phyloP scores from a whole-genome alignment of 2,329 filamentous ascomycete species.

The Curvularia hawaiiensis region DNA sequence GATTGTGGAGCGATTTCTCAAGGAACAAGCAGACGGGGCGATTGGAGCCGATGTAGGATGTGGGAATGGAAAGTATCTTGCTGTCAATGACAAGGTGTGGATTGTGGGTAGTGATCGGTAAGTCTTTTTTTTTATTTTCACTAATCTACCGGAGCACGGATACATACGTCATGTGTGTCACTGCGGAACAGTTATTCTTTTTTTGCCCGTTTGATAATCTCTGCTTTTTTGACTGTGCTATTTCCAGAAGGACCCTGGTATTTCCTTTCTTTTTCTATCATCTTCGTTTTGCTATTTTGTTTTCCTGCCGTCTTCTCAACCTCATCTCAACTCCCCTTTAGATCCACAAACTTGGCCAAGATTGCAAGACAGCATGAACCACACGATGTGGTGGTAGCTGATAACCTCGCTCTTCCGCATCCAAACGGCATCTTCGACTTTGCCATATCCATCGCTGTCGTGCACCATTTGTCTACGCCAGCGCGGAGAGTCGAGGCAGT shows the following conservation, averaged over 20 bases:
- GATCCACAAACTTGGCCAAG: conserved; percentile 62
- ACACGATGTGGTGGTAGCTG: conserved; percentile 76
- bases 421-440: conserved; percentile 74
- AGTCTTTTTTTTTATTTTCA: conserved; percentile 3
- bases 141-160: not conserved
- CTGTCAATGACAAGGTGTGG: conserved; percentile 70
- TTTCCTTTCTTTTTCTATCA: too few species aligned
- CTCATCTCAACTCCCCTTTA: conserved; percentile 29
- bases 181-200: not conserved
- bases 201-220: not conserved
- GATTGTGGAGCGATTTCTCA: conserved; percentile 80
- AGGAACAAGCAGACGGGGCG: conserved; percentile 67
- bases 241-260: not conserved
- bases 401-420: conserved; percentile 84
- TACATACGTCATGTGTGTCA: not conserved
- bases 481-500: conserved; percentile 76
- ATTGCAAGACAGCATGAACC: conserved; percentile 62
- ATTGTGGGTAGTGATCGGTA: conserved; percentile 87
- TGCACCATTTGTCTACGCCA: conserved; percentile 88
- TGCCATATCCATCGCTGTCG: conserved; percentile 89
- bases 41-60: conserved; percentile 92
- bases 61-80: conserved; percentile 95
- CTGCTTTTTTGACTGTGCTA: not conserved
- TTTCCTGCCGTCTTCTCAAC: not conserved
- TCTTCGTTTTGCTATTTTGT: not conserved